Conservation (phyloP, 2,329 filamentous ascomycete species). For the Colletotrichum navitas region DNA sequence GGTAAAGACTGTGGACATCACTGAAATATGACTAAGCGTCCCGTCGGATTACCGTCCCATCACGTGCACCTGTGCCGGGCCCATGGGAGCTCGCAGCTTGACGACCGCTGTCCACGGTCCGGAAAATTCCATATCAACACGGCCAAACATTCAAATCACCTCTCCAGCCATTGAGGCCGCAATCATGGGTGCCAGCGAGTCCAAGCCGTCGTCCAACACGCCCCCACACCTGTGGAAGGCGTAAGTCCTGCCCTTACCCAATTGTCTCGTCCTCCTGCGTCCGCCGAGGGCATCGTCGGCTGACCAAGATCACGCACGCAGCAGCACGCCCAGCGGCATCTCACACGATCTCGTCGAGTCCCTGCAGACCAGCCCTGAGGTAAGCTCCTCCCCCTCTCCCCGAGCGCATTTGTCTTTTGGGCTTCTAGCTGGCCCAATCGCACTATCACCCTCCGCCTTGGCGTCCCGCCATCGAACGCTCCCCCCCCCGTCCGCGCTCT, state of each 20-base stretch:
- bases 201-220: conserved; percentile 62
- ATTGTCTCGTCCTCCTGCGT: conserved; percentile 3
- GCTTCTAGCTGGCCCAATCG: neutral
- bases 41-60: neutral
- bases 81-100: conserved; percentile 42
- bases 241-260: conserved; percentile 55
- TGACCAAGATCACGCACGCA: conserved; percentile 50
- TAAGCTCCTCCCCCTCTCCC: conserved; percentile 55
- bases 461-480: neutral
- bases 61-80: conserved; percentile 38
- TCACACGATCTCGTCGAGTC: conserved; percentile 86
- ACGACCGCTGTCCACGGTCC: conserved; percentile 39
- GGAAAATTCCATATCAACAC: conserved; percentile 44
- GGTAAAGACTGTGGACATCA: conserved; percentile 3
- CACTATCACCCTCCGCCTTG: neutral
- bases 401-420: neutral
- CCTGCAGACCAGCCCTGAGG: conserved; percentile 87
- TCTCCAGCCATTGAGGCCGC: conserved; percentile 46
- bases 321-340: conserved; percentile 66
- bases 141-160: conserved; percentile 40
- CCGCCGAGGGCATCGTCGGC: conserved; percentile 10
- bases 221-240: conserved; percentile 66
- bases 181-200: conserved; percentile 69
- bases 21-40: neutral
- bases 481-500: conserved; percentile 10